Base-by-base conservation (phyloP, 2,329 filamentous ascomycete genomes). In the Pseudonectria foliicola region DNA sequence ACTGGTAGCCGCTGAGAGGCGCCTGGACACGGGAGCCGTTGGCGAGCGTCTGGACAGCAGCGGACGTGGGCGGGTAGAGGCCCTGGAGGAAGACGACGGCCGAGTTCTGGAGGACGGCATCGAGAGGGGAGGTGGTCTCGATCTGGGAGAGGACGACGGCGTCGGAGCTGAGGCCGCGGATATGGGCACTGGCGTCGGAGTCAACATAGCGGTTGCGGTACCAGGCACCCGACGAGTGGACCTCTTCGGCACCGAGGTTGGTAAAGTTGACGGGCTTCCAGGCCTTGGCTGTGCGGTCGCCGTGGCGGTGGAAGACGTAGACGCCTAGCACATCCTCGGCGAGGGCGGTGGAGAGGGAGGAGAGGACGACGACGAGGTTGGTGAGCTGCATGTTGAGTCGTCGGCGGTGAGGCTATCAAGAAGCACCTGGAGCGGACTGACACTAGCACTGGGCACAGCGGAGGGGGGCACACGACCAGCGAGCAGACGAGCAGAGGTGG, bases 281-380 rank as follows among this genome's bases (percentile, higher is more conserved):
- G 13, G 76, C 69, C 66, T 94, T 95, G 44, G 85, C 66, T 1
- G 87, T 90, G 37, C 89, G 79, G 61, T 95, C 89, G 38, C 89
- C 89, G 64, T 95, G 89, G 29, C 89, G 83, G 49, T 86, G 79
- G 68, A 93, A 94, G 61, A 95, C 79, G 61, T 89, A 92, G 29
- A 82, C 79, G 34, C 87, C 88, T 12, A 94, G 70, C 18, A 92
- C 70, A 1, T 80, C 84, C 65, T 93, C 85, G 13, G 64, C 64
- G 42, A 48, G 29, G 59, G 53, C 30, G 39, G 63, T 41, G 31
- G 66, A 48, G 34, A 62, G 54, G 31, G 66, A 50, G 42, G 67
- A 43, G 27, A 48, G 37, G 29, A 38, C 40, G 23, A 40, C 39
- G 29, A 51, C 46, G 38, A 69, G 48, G 37, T 21, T 21, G 18